Evolutionary conservation across 345 rosid genomes (phyloP).

Genomic region (Geranium brycei): DNA sequence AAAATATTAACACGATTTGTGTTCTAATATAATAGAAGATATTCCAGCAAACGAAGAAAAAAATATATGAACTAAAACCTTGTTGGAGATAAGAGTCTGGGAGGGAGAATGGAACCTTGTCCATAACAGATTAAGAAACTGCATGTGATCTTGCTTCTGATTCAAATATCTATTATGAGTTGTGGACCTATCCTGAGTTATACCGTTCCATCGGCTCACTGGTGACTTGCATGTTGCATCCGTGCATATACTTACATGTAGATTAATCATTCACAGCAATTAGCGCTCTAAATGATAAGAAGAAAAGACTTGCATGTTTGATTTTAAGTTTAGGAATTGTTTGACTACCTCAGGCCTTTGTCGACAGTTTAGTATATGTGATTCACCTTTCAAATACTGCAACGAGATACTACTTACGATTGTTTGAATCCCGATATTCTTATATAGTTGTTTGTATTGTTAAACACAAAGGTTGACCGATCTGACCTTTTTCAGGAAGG

Average conservation of each 20-base stretch:
- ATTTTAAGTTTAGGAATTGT: background rate
- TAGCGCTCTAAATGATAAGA: background rate
- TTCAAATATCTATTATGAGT: background rate
- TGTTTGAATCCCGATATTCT: background rate
- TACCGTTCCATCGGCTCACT: background rate
- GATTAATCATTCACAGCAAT: background rate
- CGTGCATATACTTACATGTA: background rate
- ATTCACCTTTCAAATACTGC: background rate
- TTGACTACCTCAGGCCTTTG: background rate
- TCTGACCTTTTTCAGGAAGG: slow-evolving; percentile 36
- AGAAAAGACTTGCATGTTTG: background rate
- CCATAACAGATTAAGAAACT: background rate
- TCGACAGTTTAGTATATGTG: background rate
- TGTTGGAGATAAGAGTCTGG: background rate
- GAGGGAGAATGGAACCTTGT: background rate
- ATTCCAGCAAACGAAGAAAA: too few relatives aligned
- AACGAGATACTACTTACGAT: background rate
- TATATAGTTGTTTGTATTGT: background rate
- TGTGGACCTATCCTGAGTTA: background rate
- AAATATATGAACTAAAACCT: background rate
- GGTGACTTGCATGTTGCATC: background rate
- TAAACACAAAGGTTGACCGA: too few relatives aligned
- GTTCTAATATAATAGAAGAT: too few relatives aligned
- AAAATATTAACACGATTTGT: slow-evolving; percentile 4
- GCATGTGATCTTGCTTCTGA: background rate